Base-by-base conservation (phyloP, 2,329 filamentous ascomycete genomes). In the Trichophyton rubrum region DNA sequence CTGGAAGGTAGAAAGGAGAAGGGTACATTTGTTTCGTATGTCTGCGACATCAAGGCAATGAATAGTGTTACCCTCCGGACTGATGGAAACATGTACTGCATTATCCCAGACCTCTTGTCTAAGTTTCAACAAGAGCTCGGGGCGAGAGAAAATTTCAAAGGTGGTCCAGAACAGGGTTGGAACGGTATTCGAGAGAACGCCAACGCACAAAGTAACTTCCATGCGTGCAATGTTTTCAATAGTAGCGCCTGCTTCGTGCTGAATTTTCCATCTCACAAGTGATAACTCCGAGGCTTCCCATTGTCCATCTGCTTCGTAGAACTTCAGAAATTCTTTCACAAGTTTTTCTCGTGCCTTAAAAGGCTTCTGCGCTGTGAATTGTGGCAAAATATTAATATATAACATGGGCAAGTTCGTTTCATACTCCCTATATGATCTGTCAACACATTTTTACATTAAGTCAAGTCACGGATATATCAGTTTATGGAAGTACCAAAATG, bases 101-200 rank as follows among this genome's bases (percentile, higher is more conserved):
- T 60, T 53, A 4, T 57, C 59, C 9, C 59, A 53, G 3, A 60
- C 20, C 17, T 57, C 53, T 17, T 27, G n/a, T 8, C 57, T 24
- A 30, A 60, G 41, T 13, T 49, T 40, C 11, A 3, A 9, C 8
- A 38, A 38, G 33, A 38, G 33, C 3, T 38, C 33, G 2, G 74
- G 72, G 0, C 74, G 69, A 3, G 74, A 74, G 65, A 71, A 77
- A 6, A 80, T 65, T 43, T 78, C 72, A 62, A 70, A 74, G 0
- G 80, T 40, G 1, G 74, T 60, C 78, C 79, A 80, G 67, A 79
- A 80, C 0, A 68, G 65, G 0, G 75, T 71, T 0, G 75, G 74
- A 3, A 72, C 67, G 0, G 76, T 75, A 64, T 80, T 80, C 47
- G 71, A 69, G 0, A 77, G 66, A 22, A 75, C 62, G 0, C 68